phyloP scores from a whole-genome alignment of 2,329 filamentous ascomycete genomes.

The Alternaria solani region DNA sequence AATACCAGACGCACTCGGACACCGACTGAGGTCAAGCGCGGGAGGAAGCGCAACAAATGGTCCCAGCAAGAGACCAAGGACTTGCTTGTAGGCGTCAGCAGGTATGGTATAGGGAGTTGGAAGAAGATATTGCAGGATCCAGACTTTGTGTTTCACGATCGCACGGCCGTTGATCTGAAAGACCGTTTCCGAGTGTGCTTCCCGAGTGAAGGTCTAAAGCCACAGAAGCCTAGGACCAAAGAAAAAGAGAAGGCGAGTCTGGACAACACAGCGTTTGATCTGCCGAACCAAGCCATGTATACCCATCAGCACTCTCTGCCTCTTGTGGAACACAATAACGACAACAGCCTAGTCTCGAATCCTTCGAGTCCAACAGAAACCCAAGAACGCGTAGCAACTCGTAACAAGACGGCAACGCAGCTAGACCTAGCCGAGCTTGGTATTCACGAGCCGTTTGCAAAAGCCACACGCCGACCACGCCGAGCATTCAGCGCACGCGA shows the following conservation, averaged over 20 bases:
- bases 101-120: constrained; percentile 71
- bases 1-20: constrained; percentile 6
- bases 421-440: constrained; percentile 54
- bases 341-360: neutral
- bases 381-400: constrained; percentile 22
- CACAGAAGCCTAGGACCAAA: constrained; percentile 51
- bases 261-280: neutral
- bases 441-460: constrained; percentile 59
- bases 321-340: neutral
- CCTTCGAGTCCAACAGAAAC: neutral
- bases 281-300: neutral
- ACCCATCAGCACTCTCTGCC: neutral
- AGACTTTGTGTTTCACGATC: constrained; percentile 64
- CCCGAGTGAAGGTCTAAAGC: constrained; percentile 49
- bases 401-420: constrained; percentile 29
- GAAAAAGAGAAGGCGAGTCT: constrained; percentile 12
- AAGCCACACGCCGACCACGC: constrained; percentile 61
- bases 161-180: constrained; percentile 70
- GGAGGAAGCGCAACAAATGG: constrained; percentile 67
- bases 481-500: constrained; percentile 65
- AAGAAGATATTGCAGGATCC: constrained; percentile 67
- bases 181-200: constrained; percentile 67
- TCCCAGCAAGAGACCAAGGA: constrained; percentile 68
- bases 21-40: constrained; percentile 46
- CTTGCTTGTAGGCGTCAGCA: constrained; percentile 65